Evolutionary conservation across 306 rosid genomes (phyloP).

Genomic region (Calophaca sinica): DNA sequence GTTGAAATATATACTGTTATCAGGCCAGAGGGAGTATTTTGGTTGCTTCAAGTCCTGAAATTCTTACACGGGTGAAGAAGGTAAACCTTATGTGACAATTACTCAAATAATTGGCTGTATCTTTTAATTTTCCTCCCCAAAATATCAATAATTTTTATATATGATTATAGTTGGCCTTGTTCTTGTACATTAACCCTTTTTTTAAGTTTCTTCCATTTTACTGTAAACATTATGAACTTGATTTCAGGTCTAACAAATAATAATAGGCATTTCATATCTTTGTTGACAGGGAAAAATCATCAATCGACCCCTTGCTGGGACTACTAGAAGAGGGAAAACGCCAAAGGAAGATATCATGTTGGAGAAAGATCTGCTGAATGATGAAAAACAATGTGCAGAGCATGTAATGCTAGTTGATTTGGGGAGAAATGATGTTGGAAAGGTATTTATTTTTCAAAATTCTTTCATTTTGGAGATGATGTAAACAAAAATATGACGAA

Average conservation of each 20-base stretch:
- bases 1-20: slow-evolving; percentile 34
- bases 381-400: slow-evolving; percentile 92
- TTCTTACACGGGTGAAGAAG: slow-evolving; percentile 93
- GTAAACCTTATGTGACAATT: slow-evolving; percentile 47
- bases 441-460: slow-evolving; percentile 61
- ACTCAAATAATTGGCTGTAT: slow-evolving; percentile 8
- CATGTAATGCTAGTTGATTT: slow-evolving; percentile 94
- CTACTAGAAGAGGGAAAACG: slow-evolving; percentile 92
- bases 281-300: slow-evolving; percentile 68
- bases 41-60: slow-evolving; percentile 99
- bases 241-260: slow-evolving; percentile 32
- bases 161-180: slow-evolving; percentile 29
- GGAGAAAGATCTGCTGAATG: slow-evolving; percentile 83
- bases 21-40: slow-evolving; percentile 97
- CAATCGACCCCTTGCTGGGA: slow-evolving; percentile 98
- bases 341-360: slow-evolving; percentile 78
- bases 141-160: slow-evolving; percentile 1
- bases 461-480: slow-evolving; percentile 18
- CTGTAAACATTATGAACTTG: not conserved
- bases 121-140: not conserved
- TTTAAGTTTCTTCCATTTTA: slow-evolving; percentile 17
- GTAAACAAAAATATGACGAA: slow-evolving; percentile 6
- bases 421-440: slow-evolving; percentile 98
- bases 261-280: slow-evolving; percentile 41
- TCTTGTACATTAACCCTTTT: slow-evolving; percentile 16